Evolutionary conservation across 1,284 basidiomycete genomes (phyloP).

Genomic region (Hypsizygus ulmarius): DNA sequence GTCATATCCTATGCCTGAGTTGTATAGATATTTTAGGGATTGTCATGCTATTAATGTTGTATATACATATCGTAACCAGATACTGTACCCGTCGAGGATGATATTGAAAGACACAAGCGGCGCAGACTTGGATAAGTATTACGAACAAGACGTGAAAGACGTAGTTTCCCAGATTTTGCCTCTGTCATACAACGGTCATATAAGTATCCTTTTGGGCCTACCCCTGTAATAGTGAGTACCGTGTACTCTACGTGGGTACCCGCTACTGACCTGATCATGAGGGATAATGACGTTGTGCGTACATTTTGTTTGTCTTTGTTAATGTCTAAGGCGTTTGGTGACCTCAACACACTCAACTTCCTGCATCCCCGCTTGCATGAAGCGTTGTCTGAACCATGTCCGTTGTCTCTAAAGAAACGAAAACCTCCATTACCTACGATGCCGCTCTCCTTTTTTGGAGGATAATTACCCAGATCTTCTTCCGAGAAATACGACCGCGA

Average conservation of each 20-base stretch:
- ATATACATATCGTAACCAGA: background rate
- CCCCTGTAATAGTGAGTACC: slow-evolving; percentile 8
- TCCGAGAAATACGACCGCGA: slow-evolving; percentile 93
- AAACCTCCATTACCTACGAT: slow-evolving; percentile 50
- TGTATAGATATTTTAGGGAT: background rate
- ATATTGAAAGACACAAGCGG: background rate
- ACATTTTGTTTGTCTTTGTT: slow-evolving; percentile 15
- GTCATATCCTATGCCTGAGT: background rate
- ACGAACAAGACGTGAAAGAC: too few species aligned
- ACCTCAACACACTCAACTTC: background rate
- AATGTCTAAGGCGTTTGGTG: background rate
- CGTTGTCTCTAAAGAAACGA: slow-evolving; percentile 7
- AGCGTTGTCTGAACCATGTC: slow-evolving; percentile 13
- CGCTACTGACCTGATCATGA: background rate
- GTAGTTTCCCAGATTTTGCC: too few species aligned
- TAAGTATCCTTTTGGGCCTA: background rate
- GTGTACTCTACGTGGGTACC: slow-evolving; percentile 12
- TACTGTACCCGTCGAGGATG: background rate
- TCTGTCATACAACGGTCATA: background rate
- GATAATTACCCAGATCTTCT: slow-evolving; percentile 92
- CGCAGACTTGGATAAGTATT: too few species aligned
- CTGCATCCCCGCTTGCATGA: background rate
- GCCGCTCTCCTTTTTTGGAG: slow-evolving; percentile 75
- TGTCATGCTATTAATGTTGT: background rate
- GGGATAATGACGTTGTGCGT: background rate